Evolutionary conservation across 495 filamentous ascomycete genomes (phyloP).

Genomic region (Letharia lupina): DNA sequence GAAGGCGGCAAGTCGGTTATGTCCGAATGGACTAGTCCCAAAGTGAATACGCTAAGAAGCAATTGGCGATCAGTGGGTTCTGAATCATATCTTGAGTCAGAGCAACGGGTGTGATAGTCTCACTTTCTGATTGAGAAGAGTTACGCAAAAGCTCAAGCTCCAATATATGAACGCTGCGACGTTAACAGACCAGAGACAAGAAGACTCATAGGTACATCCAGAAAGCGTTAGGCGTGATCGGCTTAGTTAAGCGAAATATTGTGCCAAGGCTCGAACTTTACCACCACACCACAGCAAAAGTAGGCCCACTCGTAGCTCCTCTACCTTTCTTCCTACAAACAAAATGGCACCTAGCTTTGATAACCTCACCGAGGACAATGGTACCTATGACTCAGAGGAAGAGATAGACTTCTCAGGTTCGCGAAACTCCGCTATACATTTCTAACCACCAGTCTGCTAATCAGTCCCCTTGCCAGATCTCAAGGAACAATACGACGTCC

Average conservation of each 20-base stretch:
- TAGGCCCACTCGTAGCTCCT: neutral
- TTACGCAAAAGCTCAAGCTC: too few species aligned
- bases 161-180: too few species aligned
- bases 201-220: too few species aligned
- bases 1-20: constrained; percentile 1
- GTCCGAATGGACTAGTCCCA: neutral
- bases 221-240: neutral
- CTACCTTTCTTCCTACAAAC: neutral
- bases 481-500: constrained; percentile 84
- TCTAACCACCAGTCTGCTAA: constrained; percentile 7
- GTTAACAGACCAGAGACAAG: too few species aligned
- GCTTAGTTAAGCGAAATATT: neutral
- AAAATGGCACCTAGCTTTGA: constrained; percentile 69
- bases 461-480: constrained; percentile 54
- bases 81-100: neutral
- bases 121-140: too few species aligned
- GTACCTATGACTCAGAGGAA: constrained; percentile 77
- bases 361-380: constrained; percentile 68
- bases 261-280: neutral
- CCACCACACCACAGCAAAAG: neutral
- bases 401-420: constrained; percentile 84
- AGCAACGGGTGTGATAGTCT: neutral
- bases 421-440: constrained; percentile 26
- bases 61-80: neutral
- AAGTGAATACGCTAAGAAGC: neutral